phyloP scores from a whole-genome alignment of 495 filamentous ascomycete species.

The Lasiosphaeria ovina region DNA sequence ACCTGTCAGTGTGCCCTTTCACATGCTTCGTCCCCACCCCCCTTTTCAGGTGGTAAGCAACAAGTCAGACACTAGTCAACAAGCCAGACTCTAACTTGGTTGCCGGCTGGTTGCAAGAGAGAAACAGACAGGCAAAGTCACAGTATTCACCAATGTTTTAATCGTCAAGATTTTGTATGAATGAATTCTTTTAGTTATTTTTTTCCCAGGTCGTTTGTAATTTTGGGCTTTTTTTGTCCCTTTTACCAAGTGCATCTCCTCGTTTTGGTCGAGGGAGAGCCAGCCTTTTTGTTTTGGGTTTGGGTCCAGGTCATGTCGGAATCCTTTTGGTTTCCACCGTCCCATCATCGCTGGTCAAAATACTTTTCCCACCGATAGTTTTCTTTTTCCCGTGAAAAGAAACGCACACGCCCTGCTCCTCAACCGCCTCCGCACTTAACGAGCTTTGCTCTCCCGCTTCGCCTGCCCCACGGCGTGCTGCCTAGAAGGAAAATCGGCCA shows the following conservation, averaged over 20 bases:
- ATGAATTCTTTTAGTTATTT: neutral
- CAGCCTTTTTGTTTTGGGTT: neutral
- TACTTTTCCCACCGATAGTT: neutral
- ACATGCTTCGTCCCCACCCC: no score
- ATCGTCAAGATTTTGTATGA: neutral
- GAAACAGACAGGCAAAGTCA: no score
- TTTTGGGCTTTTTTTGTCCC: neutral
- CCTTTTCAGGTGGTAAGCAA: no score
- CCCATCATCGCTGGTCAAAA: slow-evolving; percentile 3
- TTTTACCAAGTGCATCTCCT: no score
- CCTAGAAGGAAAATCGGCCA: neutral
- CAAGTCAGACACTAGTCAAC: no score
- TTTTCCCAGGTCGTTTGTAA: neutral
- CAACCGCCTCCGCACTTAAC: neutral
- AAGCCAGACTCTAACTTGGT: no score
- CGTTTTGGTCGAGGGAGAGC: neutral
- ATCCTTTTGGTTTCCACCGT: neutral
- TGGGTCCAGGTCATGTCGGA: neutral
- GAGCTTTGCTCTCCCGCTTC: neutral
- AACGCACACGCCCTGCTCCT: neutral
- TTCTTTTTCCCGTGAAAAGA: neutral
- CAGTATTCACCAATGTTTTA: neutral
- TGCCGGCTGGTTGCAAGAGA: no score
- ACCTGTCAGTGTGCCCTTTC: no score
- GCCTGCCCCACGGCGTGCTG: slow-evolving; percentile 1